phyloP scores from a whole-genome alignment of 768 basidiomycete genomes.

The Suillus luteus region DNA sequence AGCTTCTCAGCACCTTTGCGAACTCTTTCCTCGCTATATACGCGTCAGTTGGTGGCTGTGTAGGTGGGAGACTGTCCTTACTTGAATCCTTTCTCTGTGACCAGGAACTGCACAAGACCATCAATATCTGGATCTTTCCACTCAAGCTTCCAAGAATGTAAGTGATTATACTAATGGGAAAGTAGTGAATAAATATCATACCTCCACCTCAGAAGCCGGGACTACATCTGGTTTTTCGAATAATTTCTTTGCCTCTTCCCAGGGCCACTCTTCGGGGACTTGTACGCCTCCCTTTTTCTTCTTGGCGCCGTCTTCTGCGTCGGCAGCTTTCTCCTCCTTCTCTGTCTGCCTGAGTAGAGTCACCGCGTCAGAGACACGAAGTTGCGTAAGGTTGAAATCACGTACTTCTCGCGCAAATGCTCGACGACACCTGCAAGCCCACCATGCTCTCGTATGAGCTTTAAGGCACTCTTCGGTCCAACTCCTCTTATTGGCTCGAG shows the following conservation, averaged over 20 bases:
- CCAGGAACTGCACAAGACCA: conserved; percentile 90
- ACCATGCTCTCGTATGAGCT: conserved; percentile 84
- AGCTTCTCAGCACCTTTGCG: conserved; percentile 95
- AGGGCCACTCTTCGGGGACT: conserved; percentile 95
- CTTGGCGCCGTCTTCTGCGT: conserved; percentile 40
- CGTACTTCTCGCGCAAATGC: conserved; percentile 77
- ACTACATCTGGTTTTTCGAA: conserved; percentile 90
- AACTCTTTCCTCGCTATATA: conserved; percentile 90
- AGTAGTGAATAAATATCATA: conserved; percentile 32
- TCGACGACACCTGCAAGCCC: conserved; percentile 71
- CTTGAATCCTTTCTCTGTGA: conserved; percentile 97
- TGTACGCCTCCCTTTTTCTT: conserved; percentile 71
- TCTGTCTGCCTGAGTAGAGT: conserved; percentile 30
- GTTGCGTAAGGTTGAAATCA: background rate
- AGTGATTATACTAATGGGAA: conserved; percentile 5
- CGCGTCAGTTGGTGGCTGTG: background rate
- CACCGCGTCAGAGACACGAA: background rate
- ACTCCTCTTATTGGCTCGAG: conserved; percentile 98
- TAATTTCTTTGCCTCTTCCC: conserved; percentile 90
- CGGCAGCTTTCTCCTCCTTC: conserved; percentile 48
- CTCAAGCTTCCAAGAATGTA: conserved; percentile 61
- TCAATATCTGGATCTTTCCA: conserved; percentile 95
- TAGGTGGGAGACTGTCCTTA: conserved; percentile 39
- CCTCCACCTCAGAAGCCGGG: conserved; percentile 84
- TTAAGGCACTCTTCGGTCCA: conserved; percentile 93